A percentile compares a stretch with the other conserved stretches of the same genome.
Evolutionary conservation across 176 grass and related monocot genomes (phyloP).

Genomic region (Aegilops umbellulata): DNA sequence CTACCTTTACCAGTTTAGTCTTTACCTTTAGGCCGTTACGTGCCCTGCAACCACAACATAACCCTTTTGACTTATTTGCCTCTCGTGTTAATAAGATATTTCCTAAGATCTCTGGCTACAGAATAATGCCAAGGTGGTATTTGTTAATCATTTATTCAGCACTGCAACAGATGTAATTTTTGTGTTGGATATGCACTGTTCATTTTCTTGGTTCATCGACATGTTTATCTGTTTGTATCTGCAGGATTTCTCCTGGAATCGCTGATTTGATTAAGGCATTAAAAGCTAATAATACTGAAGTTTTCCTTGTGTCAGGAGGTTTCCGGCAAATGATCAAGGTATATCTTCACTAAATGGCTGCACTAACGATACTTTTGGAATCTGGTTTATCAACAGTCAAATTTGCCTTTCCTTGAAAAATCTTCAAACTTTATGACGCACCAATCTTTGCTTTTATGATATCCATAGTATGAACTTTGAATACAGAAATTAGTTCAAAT

Average conservation of each 20-base stretch:
- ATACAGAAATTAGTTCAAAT: neutral
- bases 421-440: neutral
- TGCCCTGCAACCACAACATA: neutral
- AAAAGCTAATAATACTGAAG: constrained; percentile 64
- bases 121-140: neutral
- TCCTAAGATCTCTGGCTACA: neutral
- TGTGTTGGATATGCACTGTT: neutral
- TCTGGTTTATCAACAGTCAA: neutral
- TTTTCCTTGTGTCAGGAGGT: constrained; percentile 91
- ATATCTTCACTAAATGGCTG: neutral
- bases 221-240: constrained; percentile 13
- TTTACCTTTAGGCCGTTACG: neutral
- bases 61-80: neutral
- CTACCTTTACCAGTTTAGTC: neutral
- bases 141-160: neutral
- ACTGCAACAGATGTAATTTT: neutral
- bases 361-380: neutral
- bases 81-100: neutral
- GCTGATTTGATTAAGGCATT: constrained; percentile 69
- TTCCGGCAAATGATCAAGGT: constrained; percentile 97
- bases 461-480: constrained; percentile 4
- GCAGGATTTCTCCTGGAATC: constrained; percentile 88
- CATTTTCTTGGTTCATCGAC: neutral
- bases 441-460: neutral
- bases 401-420: neutral